Conservation (phyloP, 495 filamentous ascomycete species). For the Immersiella caudata region DNA sequence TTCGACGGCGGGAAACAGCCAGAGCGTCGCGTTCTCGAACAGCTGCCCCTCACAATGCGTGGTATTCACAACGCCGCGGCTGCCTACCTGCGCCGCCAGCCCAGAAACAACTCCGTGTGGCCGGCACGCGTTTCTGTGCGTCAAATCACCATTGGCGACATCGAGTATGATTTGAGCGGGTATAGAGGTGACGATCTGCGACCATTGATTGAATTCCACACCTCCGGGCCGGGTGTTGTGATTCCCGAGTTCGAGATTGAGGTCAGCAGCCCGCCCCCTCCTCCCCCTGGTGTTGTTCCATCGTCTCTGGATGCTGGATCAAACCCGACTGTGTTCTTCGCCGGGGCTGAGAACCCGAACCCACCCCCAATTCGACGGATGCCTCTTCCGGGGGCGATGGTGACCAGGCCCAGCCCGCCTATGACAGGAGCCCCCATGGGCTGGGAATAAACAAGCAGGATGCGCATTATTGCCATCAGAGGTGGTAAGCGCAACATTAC, state of each 20-base stretch:
- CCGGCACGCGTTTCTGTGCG: slow-evolving; percentile 31
- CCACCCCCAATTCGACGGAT: background rate
- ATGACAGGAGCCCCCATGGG: too few species aligned
- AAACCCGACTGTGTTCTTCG: background rate
- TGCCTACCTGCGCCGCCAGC: slow-evolving; percentile 30
- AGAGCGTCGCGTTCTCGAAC: slow-evolving; percentile 34
- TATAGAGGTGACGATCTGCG: slow-evolving; percentile 36
- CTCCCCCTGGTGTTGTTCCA: background rate
- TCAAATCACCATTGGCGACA: slow-evolving; percentile 28
- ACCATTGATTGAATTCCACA: slow-evolving; percentile 22
- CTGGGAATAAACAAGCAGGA: background rate
- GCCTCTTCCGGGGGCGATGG: background rate
- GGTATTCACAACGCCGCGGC: slow-evolving; percentile 35
- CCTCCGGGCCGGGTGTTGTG: background rate
- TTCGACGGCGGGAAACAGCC: slow-evolving; percentile 24
- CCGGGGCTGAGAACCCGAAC: background rate
- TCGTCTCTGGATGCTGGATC: background rate
- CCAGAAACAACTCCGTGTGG: background rate
- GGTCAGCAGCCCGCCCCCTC: background rate
- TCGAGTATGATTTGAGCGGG: slow-evolving; percentile 38
- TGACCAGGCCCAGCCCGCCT: background rate
- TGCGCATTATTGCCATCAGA: background rate
- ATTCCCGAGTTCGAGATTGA: slow-evolving; percentile 4
- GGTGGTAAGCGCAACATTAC: background rate
- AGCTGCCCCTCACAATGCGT: slow-evolving; percentile 19